phyloP scores from a whole-genome alignment of 2,329 filamentous ascomycete species.

The Cadophora luteo-olivacea region DNA sequence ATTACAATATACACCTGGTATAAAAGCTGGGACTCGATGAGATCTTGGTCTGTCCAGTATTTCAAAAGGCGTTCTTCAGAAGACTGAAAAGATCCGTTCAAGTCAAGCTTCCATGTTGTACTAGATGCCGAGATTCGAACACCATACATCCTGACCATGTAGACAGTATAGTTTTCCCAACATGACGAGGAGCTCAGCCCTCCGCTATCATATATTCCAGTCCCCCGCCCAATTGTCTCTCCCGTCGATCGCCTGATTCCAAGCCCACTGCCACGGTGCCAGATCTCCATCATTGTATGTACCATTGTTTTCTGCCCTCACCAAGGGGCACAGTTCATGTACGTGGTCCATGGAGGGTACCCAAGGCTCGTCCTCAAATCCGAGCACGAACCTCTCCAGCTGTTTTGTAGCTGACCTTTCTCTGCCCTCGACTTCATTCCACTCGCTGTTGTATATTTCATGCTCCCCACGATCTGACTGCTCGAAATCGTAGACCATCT shows the following conservation, averaged over 20 bases:
- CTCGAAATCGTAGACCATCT: neutral
- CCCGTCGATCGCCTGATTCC: neutral
- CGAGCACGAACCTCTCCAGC: neutral
- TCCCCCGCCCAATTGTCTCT: neutral
- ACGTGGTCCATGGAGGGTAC: neutral
- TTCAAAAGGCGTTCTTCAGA: neutral
- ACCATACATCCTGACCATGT: neutral
- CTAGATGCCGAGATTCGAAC: neutral
- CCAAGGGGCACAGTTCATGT: neutral
- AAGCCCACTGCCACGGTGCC: neutral
- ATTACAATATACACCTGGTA: too few species aligned
- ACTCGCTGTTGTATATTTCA: neutral
- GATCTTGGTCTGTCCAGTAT: too few species aligned
- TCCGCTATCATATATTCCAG: neutral
- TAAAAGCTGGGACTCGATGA: too few species aligned
- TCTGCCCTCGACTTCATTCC: neutral
- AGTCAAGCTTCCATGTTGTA: neutral
- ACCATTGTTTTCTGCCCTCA: neutral
- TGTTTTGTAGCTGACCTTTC: neutral
- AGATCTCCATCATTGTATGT: neutral
- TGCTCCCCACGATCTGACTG: too few species aligned
- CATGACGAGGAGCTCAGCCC: neutral
- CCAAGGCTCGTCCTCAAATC: neutral
- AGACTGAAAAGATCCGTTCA: neutral
- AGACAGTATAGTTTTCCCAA: neutral